Base-by-base conservation (phyloP, 2,329 filamentous ascomycete species). In the Colletotrichum spinosum region DNA sequence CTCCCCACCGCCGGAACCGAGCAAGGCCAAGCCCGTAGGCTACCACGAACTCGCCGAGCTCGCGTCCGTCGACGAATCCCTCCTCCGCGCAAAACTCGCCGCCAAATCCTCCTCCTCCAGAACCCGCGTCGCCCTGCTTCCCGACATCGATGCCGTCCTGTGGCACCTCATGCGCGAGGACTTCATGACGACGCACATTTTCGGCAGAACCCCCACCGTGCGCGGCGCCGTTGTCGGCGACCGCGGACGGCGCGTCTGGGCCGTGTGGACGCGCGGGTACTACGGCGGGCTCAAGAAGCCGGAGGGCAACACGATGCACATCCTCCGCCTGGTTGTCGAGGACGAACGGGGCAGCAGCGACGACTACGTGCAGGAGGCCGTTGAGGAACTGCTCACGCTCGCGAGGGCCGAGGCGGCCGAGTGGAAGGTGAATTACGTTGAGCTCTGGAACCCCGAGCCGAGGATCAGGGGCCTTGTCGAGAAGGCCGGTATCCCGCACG, bases 81-180 rank as follows among this genome's bases (percentile, higher is more conserved):
- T 88, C 33, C 77, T 97, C 59, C 84, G 85, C 10, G 74, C 77
- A 11, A 80, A 81, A 9, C 79, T 93, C n/a, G 69, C 77, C 17
- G 70, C 70, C 67, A 69, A 71, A 11, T 63, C 71, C 71, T 72
- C 72, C 73, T 72, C 72, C 68, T 73, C 78, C 63, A 81, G 83
- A 69, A 85, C 81, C 12, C 78, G 81, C 25, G 85, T 96, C 45
- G 91, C 92, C 45, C 80, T 94, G 67, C 70, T 88, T 52, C 92
- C 93, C 0, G 87, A 93, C 71, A 77, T 86, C 65, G 86, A 90
- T 61, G 88, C 88, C 7, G 84, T 94, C 69, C 79, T 84, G 66
- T 97, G 93, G 93, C 90, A 95, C 76, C 88, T 93, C 75, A 88
- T 89, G 64, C 88, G 95, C 53, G 93, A 97, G 77, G 89, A 94